These are phyloP conservation scores for Fraxinus pennsylvanica DNA, from an alignment of 257 asterid genomes.

Conservation along the genomic window DNA sequence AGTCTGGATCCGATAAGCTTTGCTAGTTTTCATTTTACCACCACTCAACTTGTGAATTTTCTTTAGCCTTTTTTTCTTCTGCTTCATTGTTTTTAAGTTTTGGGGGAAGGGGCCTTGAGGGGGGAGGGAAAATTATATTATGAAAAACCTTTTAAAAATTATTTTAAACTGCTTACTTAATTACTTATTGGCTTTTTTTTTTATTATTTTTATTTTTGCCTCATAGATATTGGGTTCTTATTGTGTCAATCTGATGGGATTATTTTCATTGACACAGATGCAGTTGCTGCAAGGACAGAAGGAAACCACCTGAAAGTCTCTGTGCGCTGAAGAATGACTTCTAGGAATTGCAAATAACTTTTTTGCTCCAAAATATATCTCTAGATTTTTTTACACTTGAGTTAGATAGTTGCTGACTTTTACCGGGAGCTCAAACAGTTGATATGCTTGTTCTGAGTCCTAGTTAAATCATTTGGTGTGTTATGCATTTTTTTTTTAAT, in stretches of 20 bases:
- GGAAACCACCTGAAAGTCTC: constrained; percentile 28
- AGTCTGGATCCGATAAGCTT: neutral
- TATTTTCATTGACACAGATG: constrained; percentile 26
- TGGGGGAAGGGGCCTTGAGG: neutral
- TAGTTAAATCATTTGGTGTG: neutral
- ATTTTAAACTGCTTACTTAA: neutral
- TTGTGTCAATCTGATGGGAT: constrained; percentile 33
- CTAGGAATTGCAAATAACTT: constrained; percentile 16
- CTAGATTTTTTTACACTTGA: neutral
- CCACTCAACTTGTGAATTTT: neutral
- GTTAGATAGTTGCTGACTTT: neutral
- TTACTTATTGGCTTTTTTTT: neutral
- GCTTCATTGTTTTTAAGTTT: neutral
- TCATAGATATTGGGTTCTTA: constrained; percentile 9
- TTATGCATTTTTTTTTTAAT: neutral
- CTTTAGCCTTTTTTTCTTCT: neutral
- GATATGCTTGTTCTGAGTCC: neutral
- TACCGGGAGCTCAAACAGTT: neutral
- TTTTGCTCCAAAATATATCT: neutral
- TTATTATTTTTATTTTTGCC: neutral
- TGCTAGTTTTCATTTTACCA: neutral
- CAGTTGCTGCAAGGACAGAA: constrained; percentile 32
- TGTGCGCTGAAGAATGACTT: constrained; percentile 32
- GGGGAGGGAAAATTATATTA: neutral
- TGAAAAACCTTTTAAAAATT: neutral